A percentile compares a stretch with the other conserved stretches of the same genome.
Evolutionary conservation across 2,329 filamentous ascomycete species (phyloP).

Genomic region (Xylaria multiplex): DNA sequence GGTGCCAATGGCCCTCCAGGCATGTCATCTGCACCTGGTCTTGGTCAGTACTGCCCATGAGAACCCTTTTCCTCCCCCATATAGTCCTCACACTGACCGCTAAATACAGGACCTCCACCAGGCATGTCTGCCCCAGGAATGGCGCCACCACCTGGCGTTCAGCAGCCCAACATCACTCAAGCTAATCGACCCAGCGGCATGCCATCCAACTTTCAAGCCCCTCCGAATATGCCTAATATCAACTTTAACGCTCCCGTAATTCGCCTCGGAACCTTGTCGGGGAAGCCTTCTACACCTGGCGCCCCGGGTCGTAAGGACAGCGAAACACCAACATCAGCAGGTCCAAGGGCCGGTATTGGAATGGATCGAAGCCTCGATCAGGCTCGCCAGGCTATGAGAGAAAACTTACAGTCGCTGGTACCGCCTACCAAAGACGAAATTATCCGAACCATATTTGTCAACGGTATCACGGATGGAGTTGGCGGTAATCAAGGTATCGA

Average conservation of each 20-base stretch:
- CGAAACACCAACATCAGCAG: constrained; percentile 53
- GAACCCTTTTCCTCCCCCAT: constrained; percentile 11
- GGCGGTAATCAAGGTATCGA: constrained; percentile 83
- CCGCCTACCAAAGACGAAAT: constrained; percentile 92
- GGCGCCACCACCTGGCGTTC: constrained; percentile 79
- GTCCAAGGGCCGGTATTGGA: constrained; percentile 61
- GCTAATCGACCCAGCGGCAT: constrained; percentile 83
- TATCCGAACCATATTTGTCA: constrained; percentile 88
- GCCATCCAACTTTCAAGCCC: constrained; percentile 85
- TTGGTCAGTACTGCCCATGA: constrained; percentile 67
- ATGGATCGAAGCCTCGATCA: constrained; percentile 74
- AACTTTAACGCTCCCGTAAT: constrained; percentile 98
- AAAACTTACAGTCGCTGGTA: constrained; percentile 75
- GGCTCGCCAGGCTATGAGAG: constrained; percentile 72
- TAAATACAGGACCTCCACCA: constrained; percentile 73
- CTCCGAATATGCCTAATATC: constrained; percentile 93
- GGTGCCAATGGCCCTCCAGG: constrained; percentile 68
- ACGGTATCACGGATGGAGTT: constrained; percentile 82
- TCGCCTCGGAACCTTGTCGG: constrained; percentile 81
- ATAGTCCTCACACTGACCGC: constrained; percentile 35
- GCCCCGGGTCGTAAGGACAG: constrained; percentile 58
- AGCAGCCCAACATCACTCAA: constrained; percentile 77
- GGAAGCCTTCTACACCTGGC: constrained; percentile 64
- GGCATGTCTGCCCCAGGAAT: constrained; percentile 87
- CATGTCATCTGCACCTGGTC: constrained; percentile 81